phyloP scores from a whole-genome alignment of 78 protist genomes.

The Dictyostelium capitatum region DNA sequence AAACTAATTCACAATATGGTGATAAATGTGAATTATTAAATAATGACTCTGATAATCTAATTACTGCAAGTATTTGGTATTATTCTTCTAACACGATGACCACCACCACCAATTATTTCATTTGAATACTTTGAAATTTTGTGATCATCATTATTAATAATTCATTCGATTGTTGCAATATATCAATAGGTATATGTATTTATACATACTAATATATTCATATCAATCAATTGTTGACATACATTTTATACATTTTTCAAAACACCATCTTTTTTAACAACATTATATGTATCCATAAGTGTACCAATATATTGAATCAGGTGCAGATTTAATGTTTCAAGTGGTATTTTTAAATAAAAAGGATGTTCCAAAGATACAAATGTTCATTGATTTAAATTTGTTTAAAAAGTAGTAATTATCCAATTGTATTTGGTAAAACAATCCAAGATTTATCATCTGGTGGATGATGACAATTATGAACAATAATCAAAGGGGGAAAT shows the following conservation, averaged over 20 bases:
- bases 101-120: too few relatives aligned
- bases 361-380: slow-evolving; percentile 26
- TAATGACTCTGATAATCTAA: too few relatives aligned
- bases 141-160: too few relatives aligned
- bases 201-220: too few relatives aligned
- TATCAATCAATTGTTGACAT: too few relatives aligned
- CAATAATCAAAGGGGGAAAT: not conserved
- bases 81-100: too few relatives aligned
- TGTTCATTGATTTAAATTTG: slow-evolving; percentile 34
- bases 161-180: too few relatives aligned
- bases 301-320: not conserved
- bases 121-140: too few relatives aligned
- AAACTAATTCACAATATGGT: too few relatives aligned
- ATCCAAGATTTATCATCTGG: not conserved
- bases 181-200: too few relatives aligned
- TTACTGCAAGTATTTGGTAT: too few relatives aligned
- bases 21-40: too few relatives aligned
- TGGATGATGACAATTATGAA: not conserved
- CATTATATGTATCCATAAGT: slow-evolving; percentile 26
- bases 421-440: slow-evolving; percentile 44
- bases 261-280: slow-evolving; percentile 32
- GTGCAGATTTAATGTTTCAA: slow-evolving; percentile 72
- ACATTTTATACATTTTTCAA: slow-evolving; percentile 40
- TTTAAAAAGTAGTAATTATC: not conserved
- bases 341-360: slow-evolving; percentile 29